Conservation (phyloP, 2,329 filamentous ascomycete genomes). For the Penicillium sp. region DNA sequence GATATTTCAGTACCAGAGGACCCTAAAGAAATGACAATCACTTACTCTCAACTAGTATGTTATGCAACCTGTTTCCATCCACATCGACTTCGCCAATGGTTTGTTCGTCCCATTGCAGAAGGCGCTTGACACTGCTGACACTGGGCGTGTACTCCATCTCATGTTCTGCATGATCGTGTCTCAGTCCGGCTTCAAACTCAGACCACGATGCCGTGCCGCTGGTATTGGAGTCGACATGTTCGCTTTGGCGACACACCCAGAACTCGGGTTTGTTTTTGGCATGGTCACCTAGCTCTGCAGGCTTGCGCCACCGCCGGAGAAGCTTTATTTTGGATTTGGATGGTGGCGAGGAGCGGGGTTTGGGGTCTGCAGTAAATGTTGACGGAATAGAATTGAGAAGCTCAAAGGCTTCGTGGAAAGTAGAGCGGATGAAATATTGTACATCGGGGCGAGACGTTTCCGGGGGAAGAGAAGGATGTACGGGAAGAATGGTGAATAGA, state of each 20-base stretch:
- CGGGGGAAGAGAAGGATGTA: slow-evolving; percentile 27
- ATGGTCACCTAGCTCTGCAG: neutral
- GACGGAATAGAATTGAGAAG: slow-evolving; percentile 29
- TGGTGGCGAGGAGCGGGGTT: slow-evolving; percentile 29
- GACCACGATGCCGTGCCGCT: slow-evolving; percentile 38
- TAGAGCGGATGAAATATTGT: slow-evolving; percentile 21
- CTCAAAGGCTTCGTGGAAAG: slow-evolving; percentile 29
- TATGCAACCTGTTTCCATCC: slow-evolving; percentile 8
- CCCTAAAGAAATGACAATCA: neutral
- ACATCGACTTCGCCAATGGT: slow-evolving; percentile 14
- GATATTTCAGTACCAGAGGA: no score
- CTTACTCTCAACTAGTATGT: slow-evolving; percentile 30
- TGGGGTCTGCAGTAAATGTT: slow-evolving; percentile 27
- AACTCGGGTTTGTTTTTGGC: slow-evolving; percentile 26
- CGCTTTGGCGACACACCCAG: slow-evolving; percentile 44
- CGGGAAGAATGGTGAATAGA: slow-evolving; percentile 29
- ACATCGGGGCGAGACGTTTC: slow-evolving; percentile 18
- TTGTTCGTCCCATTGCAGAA: slow-evolving; percentile 31
- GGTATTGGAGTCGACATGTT: slow-evolving; percentile 30
- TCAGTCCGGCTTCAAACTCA: slow-evolving; percentile 40
- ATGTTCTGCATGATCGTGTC: slow-evolving; percentile 40
- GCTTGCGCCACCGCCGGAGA: slow-evolving; percentile 17
- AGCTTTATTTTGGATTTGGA: slow-evolving; percentile 33
- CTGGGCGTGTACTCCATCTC: slow-evolving; percentile 44
- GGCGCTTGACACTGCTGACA: slow-evolving; percentile 28